These are phyloP conservation scores for Hansenula lynferdii DNA, from an alignment of 1,139 yeast species.

Conservation along the genomic window DNA sequence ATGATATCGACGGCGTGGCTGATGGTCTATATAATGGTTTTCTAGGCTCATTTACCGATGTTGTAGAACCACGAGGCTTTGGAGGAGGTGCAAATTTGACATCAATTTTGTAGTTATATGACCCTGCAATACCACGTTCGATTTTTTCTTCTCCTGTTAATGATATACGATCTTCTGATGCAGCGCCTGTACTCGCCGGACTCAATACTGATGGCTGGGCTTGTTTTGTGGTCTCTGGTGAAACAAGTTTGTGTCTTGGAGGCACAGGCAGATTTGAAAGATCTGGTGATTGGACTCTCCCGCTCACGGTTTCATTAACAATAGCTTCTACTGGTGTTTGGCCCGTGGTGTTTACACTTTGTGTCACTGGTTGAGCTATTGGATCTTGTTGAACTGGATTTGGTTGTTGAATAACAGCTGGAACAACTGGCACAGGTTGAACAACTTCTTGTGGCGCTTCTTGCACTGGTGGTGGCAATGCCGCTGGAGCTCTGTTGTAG, in stretches of 20 bases:
- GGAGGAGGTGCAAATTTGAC: slow-evolving; percentile 32
- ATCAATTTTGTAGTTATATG: slow-evolving; percentile 23
- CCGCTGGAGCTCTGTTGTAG: slow-evolving; percentile 8
- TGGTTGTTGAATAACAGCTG: not conserved
- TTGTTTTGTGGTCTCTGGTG: not conserved
- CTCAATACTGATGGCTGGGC: not conserved
- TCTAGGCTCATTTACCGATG: not conserved
- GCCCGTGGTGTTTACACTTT: no score
- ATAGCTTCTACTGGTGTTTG: no score
- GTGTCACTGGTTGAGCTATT: not conserved
- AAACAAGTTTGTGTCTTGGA: slow-evolving; percentile 2
- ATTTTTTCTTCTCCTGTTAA: no score
- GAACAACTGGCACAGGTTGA: not conserved
- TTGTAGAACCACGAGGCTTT: slow-evolving; percentile 16
- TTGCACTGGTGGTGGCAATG: slow-evolving; percentile 3
- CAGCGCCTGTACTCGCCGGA: no score
- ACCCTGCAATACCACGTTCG: slow-evolving; percentile 19
- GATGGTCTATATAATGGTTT: slow-evolving; percentile 1
- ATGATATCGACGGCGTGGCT: slow-evolving; percentile 11
- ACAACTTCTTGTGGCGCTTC: not conserved
- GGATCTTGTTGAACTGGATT: not conserved
- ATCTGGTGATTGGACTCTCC: slow-evolving; percentile 15
- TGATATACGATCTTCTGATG: no score
- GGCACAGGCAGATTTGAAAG: slow-evolving; percentile 15
- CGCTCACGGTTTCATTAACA: no score